These are phyloP conservation scores for Aurifilum marmelostoma DNA, from an alignment of 2,329 filamentous ascomycete species.

Conservation along the genomic window DNA sequence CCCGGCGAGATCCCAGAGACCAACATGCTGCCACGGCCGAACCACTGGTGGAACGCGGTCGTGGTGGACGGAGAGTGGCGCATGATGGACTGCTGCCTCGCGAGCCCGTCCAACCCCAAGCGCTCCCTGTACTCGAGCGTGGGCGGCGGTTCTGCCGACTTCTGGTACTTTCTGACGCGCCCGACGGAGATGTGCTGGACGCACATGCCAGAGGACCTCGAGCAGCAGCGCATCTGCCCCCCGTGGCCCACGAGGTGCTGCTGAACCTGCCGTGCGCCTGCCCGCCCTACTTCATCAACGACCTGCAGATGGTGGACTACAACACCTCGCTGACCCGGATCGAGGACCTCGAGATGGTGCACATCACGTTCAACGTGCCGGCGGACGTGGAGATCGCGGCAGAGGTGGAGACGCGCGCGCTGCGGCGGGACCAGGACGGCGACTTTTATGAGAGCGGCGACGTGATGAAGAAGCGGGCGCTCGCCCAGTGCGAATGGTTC, in stretches of 20 bases:
- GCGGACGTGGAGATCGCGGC: conserved; percentile 89
- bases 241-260: conserved; percentile 82
- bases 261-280: conserved; percentile 85
- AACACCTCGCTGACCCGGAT: conserved; percentile 85
- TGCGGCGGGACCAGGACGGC: conserved; percentile 81
- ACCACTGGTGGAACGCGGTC: conserved; percentile 98
- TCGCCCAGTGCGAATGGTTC: conserved; percentile 92
- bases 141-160: conserved; percentile 72
- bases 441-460: conserved; percentile 95
- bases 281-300: conserved; percentile 84
- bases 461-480: conserved; percentile 77
- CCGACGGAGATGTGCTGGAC: conserved; percentile 94
- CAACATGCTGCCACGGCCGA: conserved; percentile 80
- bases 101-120: conserved; percentile 86
- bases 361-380: conserved; percentile 85
- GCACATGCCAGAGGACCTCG: conserved; percentile 83
- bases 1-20: conserved; percentile 84
- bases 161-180: conserved; percentile 90
- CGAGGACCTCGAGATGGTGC: conserved; percentile 91
- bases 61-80: conserved; percentile 94
- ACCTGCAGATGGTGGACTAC: conserved; percentile 80
- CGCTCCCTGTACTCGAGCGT: conserved; percentile 76
- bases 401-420: conserved; percentile 85
- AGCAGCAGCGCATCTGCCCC: conserved; percentile 94
- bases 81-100: conserved; percentile 91